phyloP scores from a whole-genome alignment of 345 rosid genomes.

The Bruguiera sexangula region DNA sequence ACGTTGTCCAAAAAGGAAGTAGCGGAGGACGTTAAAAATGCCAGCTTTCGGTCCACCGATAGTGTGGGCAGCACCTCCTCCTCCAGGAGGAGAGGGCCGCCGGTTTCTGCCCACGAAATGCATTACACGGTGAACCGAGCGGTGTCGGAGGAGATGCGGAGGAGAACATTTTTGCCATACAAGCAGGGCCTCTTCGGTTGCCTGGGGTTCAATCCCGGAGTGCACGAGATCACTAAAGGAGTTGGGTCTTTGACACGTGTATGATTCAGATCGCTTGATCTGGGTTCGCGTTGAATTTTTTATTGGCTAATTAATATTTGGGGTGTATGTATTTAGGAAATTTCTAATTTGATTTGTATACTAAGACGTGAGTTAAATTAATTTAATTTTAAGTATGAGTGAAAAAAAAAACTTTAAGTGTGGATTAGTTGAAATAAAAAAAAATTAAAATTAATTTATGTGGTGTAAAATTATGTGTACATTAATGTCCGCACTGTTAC shows the following conservation, averaged over 20 bases:
- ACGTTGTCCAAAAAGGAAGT: conserved; percentile 45
- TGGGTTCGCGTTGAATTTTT: background rate
- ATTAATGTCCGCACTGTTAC: too few species aligned
- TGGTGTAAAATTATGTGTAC: too few species aligned
- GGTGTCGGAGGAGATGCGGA: conserved; percentile 80
- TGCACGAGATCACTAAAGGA: conserved; percentile 61
- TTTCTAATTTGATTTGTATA: too few species aligned
- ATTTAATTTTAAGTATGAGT: too few species aligned
- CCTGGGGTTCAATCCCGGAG: conserved; percentile 70
- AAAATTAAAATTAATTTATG: too few species aligned
- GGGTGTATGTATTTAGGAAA: too few species aligned
- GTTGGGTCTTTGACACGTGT: conserved; percentile 71
- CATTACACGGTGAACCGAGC: conserved; percentile 89
- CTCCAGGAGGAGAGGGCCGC: conserved; percentile 36
- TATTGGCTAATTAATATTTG: background rate
- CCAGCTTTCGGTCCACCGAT: conserved; percentile 70
- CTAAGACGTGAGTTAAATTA: too few species aligned
- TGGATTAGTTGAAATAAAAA: too few species aligned
- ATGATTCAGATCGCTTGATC: conserved; percentile 27
- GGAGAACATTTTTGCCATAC: conserved; percentile 86
- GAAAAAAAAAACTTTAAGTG: too few species aligned
- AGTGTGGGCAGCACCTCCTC: conserved; percentile 32
- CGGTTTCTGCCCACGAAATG: conserved; percentile 73
- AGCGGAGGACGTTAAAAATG: conserved; percentile 42
- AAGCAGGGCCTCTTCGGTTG: conserved; percentile 87